phyloP scores from a whole-genome alignment of 371 early-diverging fungal species.

The Rhizopus microsporus region DNA sequence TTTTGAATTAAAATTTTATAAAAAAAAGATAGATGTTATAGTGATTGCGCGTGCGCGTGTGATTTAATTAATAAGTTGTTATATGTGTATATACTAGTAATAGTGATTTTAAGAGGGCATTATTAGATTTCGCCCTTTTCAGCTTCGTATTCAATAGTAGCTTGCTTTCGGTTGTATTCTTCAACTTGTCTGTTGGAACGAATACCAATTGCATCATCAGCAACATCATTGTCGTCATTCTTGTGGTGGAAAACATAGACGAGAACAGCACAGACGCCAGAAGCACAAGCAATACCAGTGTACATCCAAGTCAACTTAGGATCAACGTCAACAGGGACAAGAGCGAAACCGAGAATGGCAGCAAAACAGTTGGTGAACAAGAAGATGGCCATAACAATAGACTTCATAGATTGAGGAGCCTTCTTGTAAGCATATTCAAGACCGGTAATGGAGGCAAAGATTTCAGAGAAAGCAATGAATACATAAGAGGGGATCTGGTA shows the following conservation, averaged over 20 bases:
- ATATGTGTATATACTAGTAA: neutral
- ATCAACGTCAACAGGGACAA: conserved; percentile 67
- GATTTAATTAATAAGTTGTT: neutral
- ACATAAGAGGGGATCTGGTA: conserved; percentile 70
- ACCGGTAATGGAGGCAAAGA: conserved; percentile 76
- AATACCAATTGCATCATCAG: conserved; percentile 33
- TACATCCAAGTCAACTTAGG: conserved; percentile 71
- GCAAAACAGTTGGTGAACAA: conserved; percentile 72
- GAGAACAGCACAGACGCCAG: conserved; percentile 23
- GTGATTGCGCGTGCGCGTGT: neutral
- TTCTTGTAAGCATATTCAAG: conserved; percentile 80
- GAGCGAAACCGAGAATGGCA: conserved; percentile 63
- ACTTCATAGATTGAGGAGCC: conserved; percentile 75
- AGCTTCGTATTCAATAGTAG: conserved; percentile 22
- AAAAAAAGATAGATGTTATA: too few species aligned
- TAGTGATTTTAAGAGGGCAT: neutral
- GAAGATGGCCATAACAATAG: conserved; percentile 72
- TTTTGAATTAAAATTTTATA: too few species aligned
- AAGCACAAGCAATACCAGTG: conserved; percentile 44
- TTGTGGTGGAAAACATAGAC: conserved; percentile 33
- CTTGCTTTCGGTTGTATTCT: conserved; percentile 4
- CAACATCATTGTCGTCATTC: conserved; percentile 29
- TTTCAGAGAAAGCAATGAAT: conserved; percentile 68
- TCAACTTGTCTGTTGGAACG: conserved; percentile 11
- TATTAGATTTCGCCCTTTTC: conserved; percentile 18